These are phyloP conservation scores for Brachypodium distachyon DNA, from an alignment of 202 grass and related monocot genomes.

Conservation along the genomic window DNA sequence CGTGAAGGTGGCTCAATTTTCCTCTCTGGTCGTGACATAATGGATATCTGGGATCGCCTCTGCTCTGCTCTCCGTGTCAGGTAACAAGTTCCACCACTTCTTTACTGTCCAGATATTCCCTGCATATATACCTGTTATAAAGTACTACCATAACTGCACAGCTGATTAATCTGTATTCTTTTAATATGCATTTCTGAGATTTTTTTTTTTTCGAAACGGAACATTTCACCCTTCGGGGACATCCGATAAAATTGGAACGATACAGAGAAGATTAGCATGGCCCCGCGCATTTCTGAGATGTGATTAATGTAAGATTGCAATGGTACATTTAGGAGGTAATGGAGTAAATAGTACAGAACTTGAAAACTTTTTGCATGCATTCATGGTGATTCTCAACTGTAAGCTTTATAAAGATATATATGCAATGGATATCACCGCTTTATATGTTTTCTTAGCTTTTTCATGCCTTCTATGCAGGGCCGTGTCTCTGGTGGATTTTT, in stretches of 20 bases:
- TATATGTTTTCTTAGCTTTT: not conserved
- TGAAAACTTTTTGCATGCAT: not conserved
- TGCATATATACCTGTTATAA: not conserved
- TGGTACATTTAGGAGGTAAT: not conserved
- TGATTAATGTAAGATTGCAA: not conserved
- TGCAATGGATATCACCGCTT: not conserved
- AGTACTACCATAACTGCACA: not conserved
- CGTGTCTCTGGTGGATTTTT: constrained; percentile 66
- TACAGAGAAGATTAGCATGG: no score
- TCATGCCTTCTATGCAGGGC: constrained; percentile 36
- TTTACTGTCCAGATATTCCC: not conserved
- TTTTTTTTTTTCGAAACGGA: no score
- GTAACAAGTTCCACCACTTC: constrained; percentile 13
- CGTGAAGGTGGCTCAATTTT: constrained; percentile 36
- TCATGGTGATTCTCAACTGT: not conserved
- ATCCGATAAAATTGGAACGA: no score
- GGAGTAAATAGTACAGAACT: not conserved
- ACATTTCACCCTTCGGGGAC: no score
- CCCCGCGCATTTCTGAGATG: not conserved
- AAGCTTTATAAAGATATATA: not conserved
- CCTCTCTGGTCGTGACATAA: constrained; percentile 53
- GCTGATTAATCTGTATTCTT: not conserved
- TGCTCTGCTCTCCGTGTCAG: constrained; percentile 63
- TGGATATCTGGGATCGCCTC: constrained; percentile 91
- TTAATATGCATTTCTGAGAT: no score